Conservation (phyloP, 2,329 filamentous ascomycete species). For the Aureobasidium sp. region DNA sequence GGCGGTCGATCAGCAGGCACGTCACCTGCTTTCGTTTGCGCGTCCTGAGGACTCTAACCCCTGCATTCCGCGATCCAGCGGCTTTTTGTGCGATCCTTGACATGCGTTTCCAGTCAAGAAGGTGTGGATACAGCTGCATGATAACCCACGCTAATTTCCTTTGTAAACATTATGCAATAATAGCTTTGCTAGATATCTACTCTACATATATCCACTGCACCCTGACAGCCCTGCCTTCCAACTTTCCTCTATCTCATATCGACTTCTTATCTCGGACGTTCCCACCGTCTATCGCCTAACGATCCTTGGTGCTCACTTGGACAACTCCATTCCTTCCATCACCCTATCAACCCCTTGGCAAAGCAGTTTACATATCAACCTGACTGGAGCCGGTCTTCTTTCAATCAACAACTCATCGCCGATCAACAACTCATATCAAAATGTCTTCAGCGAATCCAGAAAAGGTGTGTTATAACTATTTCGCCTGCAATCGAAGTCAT, state of each 20-base stretch:
- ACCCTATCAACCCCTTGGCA: not conserved
- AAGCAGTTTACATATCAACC: not conserved
- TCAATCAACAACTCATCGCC: not conserved
- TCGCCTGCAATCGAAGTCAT: not conserved
- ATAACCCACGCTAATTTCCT: conserved; percentile 4
- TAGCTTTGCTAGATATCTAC: not conserved
- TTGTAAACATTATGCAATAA: conserved; percentile 4
- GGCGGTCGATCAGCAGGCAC: conserved; percentile 9
- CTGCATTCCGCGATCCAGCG: conserved; percentile 8
- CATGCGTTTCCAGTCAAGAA: conserved; percentile 5
- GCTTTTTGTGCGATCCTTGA: not conserved
- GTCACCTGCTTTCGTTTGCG: conserved; percentile 4
- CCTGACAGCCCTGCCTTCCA: not conserved
- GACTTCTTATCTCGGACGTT: not conserved
- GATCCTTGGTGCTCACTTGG: not conserved
- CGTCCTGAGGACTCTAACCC: not conserved
- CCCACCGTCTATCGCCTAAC: not conserved
- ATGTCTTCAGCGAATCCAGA: not conserved
- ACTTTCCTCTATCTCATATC: not conserved
- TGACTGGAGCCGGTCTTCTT: conserved; percentile 10
- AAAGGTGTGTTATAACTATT: not conserved
- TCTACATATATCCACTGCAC: conserved; percentile 4
- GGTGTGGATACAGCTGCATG: conserved; percentile 1
- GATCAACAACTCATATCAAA: not conserved
- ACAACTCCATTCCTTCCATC: conserved; percentile 1